phyloP scores from a whole-genome alignment of 2,329 filamentous ascomycete species.

The Aspergillus amoenus region DNA sequence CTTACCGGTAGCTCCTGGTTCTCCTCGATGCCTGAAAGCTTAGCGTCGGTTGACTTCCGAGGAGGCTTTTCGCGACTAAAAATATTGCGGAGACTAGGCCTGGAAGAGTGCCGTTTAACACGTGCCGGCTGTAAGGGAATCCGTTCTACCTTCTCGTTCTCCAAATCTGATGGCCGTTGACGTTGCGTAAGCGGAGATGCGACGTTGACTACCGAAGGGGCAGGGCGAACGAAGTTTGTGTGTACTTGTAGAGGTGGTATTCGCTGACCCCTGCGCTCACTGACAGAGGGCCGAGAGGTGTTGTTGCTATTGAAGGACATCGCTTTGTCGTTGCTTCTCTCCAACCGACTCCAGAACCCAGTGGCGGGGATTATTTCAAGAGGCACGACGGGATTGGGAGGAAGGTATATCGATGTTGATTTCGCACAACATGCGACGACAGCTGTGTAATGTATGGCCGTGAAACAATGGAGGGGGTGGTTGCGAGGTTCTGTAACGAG shows the following conservation, averaged over 20 bases:
- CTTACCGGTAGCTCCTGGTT: conserved; percentile 16
- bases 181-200: conserved; percentile 28
- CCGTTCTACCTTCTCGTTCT: conserved; percentile 27
- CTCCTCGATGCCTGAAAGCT: conserved; percentile 36
- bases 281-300: conserved; percentile 27
- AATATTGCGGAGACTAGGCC: conserved; percentile 36
- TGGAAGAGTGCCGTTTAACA: conserved; percentile 37
- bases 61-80: conserved; percentile 38
- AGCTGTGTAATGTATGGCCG: conserved; percentile 4
- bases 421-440: neutral
- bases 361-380: neutral
- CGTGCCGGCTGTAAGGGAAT: conserved; percentile 32
- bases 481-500: conserved; percentile 1
- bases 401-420: neutral
- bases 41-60: conserved; percentile 28
- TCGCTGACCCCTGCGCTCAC: conserved; percentile 38
- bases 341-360: neutral
- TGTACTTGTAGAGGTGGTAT: conserved; percentile 39
- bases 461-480: conserved; percentile 8
- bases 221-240: conserved; percentile 37
- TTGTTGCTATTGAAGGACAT: conserved; percentile 21
- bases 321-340: conserved; percentile 3
- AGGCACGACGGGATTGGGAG: neutral
- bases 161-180: conserved; percentile 33
- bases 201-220: conserved; percentile 16